phyloP scores from a whole-genome alignment of 345 rosid species.

The Cardamine chenopodiifolia region DNA sequence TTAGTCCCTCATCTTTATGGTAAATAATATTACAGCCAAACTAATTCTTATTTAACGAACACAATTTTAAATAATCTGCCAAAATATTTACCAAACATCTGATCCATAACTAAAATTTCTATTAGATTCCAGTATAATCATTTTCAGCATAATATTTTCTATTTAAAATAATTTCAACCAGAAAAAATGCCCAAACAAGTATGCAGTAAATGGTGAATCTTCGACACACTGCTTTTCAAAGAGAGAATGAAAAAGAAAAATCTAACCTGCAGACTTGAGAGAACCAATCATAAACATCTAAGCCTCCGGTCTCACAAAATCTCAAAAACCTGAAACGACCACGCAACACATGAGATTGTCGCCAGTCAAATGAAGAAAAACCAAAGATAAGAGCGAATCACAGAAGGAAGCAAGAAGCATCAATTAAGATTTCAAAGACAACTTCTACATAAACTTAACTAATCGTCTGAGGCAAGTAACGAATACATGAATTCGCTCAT shows the following conservation, averaged over 20 bases:
- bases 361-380: not conserved
- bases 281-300: constrained; percentile 18
- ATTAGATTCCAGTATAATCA: too few species aligned
- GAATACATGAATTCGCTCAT: not conserved
- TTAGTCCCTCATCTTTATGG: not conserved
- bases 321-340: constrained; percentile 15
- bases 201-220: not conserved
- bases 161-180: too few species aligned
- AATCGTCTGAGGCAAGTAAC: not conserved
- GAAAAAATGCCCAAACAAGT: not conserved
- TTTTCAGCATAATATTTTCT: too few species aligned
- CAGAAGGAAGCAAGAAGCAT: not conserved
- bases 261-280: constrained; percentile 24
- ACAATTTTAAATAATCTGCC: not conserved
- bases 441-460: not conserved
- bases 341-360: not conserved
- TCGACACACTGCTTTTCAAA: not conserved
- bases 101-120: not conserved
- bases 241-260: not conserved
- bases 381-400: not conserved
- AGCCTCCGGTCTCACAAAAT: not conserved
- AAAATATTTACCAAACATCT: not conserved
- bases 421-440: not conserved
- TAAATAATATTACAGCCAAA: not conserved
- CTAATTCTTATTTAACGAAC: not conserved